Evolutionary conservation across 805 yeast species (phyloP), one percentile per base, ranked within the genome.

Genomic region (Naumovozyma dairenensis): DNA sequence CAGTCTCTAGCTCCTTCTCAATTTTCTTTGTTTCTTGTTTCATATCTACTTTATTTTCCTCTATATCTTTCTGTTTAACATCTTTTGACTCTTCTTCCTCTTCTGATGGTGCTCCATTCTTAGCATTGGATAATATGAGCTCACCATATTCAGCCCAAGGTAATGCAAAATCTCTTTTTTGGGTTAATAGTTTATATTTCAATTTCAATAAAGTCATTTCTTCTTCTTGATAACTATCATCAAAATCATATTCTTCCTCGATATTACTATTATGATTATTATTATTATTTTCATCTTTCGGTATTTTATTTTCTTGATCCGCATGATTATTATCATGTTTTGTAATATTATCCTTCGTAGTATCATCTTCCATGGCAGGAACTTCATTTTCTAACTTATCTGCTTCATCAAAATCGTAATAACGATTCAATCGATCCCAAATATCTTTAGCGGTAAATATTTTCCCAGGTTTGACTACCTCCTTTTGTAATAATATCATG

Each of bases 321-420:
- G 28, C 31, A 6, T 24, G 34, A 15, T 30, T 16, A 13, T 18
- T 22, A 7, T 9, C 29, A n/a, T 29, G 29, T 3, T 6, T 24
- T 6, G 12, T 18, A 6, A 9, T 9, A 9, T 31, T 20, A 24
- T 25, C 20, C 3, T 29, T 15, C 10, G 20, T 28, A 19, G 30
- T 21, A 10, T 12, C 10, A 20, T 14, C 13, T 24, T 19, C 22
- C 15, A 16, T 6, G 24, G 12, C 21, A 5, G 24, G 16, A 16
- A 34, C 14, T 15, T 49, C 54, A 29, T 61, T 61, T 37, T 72
- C 85, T 16, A 77, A 41, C 18, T 63, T 68, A 39, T 79, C 85
- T 7, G 79, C 59, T 16, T 70, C 72, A 5, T 66, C 62, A 32
- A 81, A 56, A 45, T 81, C 67, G 49, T 79, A 83, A 24, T 71